Percentiles rank a stretch among this genome's conserved stretches.
phyloP scores from a whole-genome alignment of 352 stramenopile genomes.

The Phytopythium montanum region DNA sequence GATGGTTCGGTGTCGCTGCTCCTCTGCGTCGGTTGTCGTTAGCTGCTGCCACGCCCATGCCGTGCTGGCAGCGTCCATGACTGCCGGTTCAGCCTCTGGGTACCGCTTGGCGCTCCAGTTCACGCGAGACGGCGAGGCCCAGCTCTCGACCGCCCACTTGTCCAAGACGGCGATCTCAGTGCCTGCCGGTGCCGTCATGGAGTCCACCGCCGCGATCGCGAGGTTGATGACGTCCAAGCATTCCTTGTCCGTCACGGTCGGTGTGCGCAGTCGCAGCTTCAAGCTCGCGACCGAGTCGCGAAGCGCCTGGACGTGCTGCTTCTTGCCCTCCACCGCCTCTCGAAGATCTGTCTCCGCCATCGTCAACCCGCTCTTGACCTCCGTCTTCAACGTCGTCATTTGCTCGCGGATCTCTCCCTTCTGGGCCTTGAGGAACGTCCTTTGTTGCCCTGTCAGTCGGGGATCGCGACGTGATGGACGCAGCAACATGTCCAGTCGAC shows the following conservation, averaged over 20 bases:
- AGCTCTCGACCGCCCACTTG: constrained; percentile 2
- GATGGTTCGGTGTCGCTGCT: neutral
- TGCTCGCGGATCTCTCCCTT: neutral
- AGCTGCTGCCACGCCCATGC: neutral
- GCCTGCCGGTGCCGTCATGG: neutral
- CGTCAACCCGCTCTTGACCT: neutral
- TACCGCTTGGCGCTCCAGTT: constrained; percentile 1
- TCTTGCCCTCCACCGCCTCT: neutral
- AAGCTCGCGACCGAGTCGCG: neutral
- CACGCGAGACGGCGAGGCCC: neutral
- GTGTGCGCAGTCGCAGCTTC: no score
- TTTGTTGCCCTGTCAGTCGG: neutral
- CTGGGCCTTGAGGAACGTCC: neutral
- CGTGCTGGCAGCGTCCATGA: neutral
- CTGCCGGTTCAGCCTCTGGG: neutral
- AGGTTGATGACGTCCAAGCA: neutral
- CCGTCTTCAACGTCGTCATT: neutral
- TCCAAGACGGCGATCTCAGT: neutral
- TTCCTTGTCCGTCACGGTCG: neutral
- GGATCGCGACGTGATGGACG: neutral
- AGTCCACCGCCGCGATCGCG: neutral
- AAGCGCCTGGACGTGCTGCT: neutral
- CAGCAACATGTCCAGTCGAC: neutral
- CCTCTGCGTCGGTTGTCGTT: neutral
- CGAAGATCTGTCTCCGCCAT: neutral